Conservation (phyloP, 2,329 filamentous ascomycete genomes). For the Pseudogymnoascus sp. region DNA sequence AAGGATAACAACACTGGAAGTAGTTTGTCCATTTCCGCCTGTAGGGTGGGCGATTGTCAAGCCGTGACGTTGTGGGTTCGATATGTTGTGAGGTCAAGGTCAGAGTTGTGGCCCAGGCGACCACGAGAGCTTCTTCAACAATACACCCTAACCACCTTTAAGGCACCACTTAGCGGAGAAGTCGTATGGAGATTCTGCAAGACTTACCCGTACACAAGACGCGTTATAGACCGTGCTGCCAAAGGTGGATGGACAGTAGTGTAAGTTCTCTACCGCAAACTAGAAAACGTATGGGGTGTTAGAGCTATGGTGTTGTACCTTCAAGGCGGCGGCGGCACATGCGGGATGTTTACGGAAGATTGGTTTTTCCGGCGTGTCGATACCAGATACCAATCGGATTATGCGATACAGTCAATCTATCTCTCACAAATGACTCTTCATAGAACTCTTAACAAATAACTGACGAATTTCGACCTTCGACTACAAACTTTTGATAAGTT, state of each 20-base stretch:
- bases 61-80: neutral
- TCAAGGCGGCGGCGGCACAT: neutral
- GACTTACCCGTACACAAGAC: neutral
- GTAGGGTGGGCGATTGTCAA: neutral
- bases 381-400: neutral
- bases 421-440: neutral
- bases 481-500: neutral
- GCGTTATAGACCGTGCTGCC: neutral
- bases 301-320: neutral
- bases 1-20: constrained; percentile 31
- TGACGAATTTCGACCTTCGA: neutral
- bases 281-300: neutral
- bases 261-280: neutral
- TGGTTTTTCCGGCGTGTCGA: neutral
- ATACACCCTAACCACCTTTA: neutral
- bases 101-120: neutral
- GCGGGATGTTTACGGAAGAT: neutral
- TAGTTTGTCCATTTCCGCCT: constrained; percentile 26
- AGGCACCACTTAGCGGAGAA: neutral
- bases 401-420: neutral
- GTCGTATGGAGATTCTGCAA: neutral
- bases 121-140: neutral
- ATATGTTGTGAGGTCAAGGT: neutral
- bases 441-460: neutral
- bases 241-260: neutral